Base-by-base conservation (phyloP, 176 grass and related monocot species). In the Oryza glumipatula region DNA sequence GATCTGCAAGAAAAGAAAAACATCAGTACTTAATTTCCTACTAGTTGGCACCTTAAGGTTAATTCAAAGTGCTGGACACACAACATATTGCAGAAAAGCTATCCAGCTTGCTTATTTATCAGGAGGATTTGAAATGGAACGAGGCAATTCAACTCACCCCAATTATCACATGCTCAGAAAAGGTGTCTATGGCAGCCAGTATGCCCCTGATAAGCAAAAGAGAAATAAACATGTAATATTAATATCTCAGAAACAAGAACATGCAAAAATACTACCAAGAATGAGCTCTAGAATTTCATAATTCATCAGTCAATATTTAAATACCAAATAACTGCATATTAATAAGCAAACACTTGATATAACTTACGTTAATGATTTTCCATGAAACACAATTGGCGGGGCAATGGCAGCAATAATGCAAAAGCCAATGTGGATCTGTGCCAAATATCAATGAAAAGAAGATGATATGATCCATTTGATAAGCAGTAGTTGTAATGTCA, bases 341-440 rank as follows among this genome's bases (percentile, higher is more conserved):
- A 13, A 49, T 10, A 61, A 21, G 9, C 38, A 30, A 64, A 63
- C 45, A 10, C 11, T 2, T n/a, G 36, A 65, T 36, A 83, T 82
- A 52, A 68, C 92, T 92, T 90, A 97, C 90, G 94, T 94, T 76
- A 97, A 86, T 45, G 92, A 97, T 88, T 94, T 94, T 63, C 94
- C 90, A 52, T 89, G 85, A 65, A 94, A 97, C 43, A 92, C 73
- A 24, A 97, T 97, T 49, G 94, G 94, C 13, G 92, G 94, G 83
- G 94, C 92, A 91, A 97, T 94, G 76, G 94, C 94, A 90, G 94
- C 94, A 94, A 97, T 76, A 78, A 97, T 97, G 77, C 94, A 97
- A 70, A 97, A 97, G 32, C 86, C 90, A 77, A 97, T 87, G 65
- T 97, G 94, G 79, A 97, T 79, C 92, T 97, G 90, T 64, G 85